Evolutionary conservation across 2,329 filamentous ascomycete species (phyloP), one percentile per base, ranked within the genome.

Genomic region (Xylariaceae sp.): DNA sequence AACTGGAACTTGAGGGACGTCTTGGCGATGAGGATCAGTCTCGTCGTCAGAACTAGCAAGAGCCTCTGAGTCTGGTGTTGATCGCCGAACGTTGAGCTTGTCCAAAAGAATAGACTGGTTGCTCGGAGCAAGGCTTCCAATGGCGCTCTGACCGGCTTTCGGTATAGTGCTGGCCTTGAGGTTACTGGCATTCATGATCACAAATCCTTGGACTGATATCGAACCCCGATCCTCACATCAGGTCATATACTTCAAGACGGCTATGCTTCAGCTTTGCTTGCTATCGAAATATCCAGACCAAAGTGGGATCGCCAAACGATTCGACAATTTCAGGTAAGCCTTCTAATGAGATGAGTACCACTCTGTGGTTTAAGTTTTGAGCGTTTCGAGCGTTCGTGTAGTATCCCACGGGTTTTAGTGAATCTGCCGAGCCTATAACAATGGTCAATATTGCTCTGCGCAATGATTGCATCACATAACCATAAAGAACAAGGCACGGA

Each of bases 21-120:
- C 81, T 60, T 82, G 75, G 42, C 77, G 77, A 60, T 81, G 78
- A 66, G 84, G 79, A 55, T 96, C 88, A 51, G 77, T 80, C 70
- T 99, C 94, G 69, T 97, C 94, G 69, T 97, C 94, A 12, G 92
- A 97, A 60, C 93, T 97, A 47, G 88, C 91, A 54, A 97, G 76
- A 47, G 90, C 93, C 68, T 97, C 93, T 3, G 92, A 97, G 67
- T 97, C 94, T 18, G 93, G 93, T 1, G 93, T 97, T 7, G 90
- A 91, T 48, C 89, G 88, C 62, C 92, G 84, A 50, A 86, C 80
- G 63, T 89, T 88, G 45, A 87, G 78, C 69, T 91, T 94, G 46
- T 93, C 89, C 33, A 90, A 77, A 44, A 89, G 73, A 38, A 86
- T 75, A 38, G 83, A 83, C 53, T 87, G 83, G 62, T 77, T 87